Evolutionary conservation across 768 basidiomycete genomes (phyloP).

Genomic region (Saitozyma podzolica): DNA sequence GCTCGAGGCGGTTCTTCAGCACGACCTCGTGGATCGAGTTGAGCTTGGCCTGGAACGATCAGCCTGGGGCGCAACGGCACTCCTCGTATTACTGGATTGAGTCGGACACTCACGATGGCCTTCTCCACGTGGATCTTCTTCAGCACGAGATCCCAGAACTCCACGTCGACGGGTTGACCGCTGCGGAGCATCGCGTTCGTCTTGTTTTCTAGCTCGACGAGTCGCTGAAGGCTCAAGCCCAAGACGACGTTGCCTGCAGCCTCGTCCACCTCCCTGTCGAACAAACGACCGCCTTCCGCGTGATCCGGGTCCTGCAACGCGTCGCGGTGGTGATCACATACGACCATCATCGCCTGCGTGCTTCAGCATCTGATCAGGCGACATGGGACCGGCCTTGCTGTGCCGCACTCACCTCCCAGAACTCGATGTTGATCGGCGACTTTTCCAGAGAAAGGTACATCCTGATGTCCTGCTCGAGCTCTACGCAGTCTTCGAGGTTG

Average conservation of each 20-base stretch:
- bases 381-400: constrained; percentile 4
- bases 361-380: constrained; percentile 9
- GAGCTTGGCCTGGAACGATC: constrained; percentile 70
- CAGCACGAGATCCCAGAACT: constrained; percentile 94
- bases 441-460: constrained; percentile 85
- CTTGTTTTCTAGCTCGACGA: constrained; percentile 75
- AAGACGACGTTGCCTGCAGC: constrained; percentile 78
- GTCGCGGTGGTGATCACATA: constrained; percentile 87
- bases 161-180: constrained; percentile 91
- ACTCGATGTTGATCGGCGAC: constrained; percentile 81
- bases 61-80: neutral
- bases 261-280: constrained; percentile 68
- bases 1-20: constrained; percentile 91
- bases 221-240: constrained; percentile 82
- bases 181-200: constrained; percentile 85
- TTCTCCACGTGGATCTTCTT: constrained; percentile 95
- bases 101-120: constrained; percentile 67
- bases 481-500: constrained; percentile 80
- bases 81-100: neutral
- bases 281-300: constrained; percentile 44
- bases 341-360: constrained; percentile 88
- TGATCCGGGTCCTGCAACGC: constrained; percentile 59
- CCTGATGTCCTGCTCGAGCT: constrained; percentile 92
- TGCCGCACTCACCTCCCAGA: constrained; percentile 76
- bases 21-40: constrained; percentile 93